Base-by-base conservation (phyloP, 2,329 filamentous ascomycete species). In the Trichoderma afroharzianum region DNA sequence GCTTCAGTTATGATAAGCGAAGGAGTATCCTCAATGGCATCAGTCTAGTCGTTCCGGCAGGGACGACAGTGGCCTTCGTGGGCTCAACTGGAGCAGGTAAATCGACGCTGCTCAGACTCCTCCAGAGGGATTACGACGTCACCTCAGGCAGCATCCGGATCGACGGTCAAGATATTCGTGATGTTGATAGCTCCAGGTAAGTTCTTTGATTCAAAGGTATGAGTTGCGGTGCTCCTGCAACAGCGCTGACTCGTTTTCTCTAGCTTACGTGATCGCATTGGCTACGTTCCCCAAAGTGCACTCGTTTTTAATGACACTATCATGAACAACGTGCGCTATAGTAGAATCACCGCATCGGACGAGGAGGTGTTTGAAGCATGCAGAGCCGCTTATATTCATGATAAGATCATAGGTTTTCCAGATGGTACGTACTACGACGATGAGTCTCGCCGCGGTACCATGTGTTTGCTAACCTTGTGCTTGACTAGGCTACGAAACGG, bases 81-180 rank as follows among this genome's bases (percentile, higher is more conserved):
- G 88, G 88, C 12, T 84, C 87, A 58, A 90, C 87, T 12, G 88
- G 88, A 26, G 87, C 87, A 12, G 88, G 88, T 43, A 89, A 89
- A 74, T 88, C 87, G 1, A 89, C 87, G 1, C 83, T 88, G 33
- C 78, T 89, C 53, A 88, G 88, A 76, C 82, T 90, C n/a, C 79
- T 90, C 6, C 85, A 87, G 75, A 86, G 88, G 1, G 88, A 88
- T 75, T 90, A 90, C 77, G 87, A 90, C 72, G 85, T 88, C 2
- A 85, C 81, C 0, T 78, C 79, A 9, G 88, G 88, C 2, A 81
- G 81, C 12, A 87, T 91, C 72, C 79, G 80, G 7, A 86, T 90
- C 43, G 87, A 90, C 71, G 86, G 84, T 1, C 85, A 89, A 71
- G 86, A 90, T 73, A 82, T 90, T 70, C 84, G 85, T 14, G 83